phyloP scores from a whole-genome alignment of 2,329 filamentous ascomycete genomes.

The Aspergillus neoniger region DNA sequence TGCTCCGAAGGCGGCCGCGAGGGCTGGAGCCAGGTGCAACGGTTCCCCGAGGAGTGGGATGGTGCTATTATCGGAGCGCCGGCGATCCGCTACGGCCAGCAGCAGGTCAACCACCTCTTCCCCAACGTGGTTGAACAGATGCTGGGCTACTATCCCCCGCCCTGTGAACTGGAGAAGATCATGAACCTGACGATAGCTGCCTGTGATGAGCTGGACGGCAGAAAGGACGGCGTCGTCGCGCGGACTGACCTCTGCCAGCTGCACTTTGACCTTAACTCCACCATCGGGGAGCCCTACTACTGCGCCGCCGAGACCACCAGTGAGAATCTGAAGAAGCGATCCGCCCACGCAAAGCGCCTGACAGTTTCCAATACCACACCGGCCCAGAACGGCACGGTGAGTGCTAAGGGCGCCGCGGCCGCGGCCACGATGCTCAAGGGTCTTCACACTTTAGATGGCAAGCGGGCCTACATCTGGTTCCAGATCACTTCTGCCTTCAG shows the following conservation, averaged over 20 bases:
- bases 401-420: constrained; percentile 33
- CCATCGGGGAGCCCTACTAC: constrained; percentile 51
- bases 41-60: constrained; percentile 51
- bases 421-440: constrained; percentile 42
- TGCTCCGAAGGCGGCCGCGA: constrained; percentile 59
- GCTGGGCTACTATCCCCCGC: constrained; percentile 25
- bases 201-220: no score
- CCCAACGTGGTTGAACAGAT: constrained; percentile 43
- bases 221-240: no score
- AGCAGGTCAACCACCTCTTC: constrained; percentile 48
- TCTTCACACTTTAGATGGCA: constrained; percentile 43
- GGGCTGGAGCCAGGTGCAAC: constrained; percentile 30
- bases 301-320: constrained; percentile 34
- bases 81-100: constrained; percentile 47
- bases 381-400: constrained; percentile 25
- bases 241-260: no score
- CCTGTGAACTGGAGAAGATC: no score
- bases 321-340: no score
- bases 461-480: constrained; percentile 44
- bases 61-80: constrained; percentile 51
- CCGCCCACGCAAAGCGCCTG: no score
- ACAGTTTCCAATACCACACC: no score
- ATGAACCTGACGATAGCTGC: no score
- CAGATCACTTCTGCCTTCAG: constrained; percentile 31
- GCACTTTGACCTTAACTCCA: constrained; percentile 49